These are phyloP conservation scores for Rhynchosporium graminicola DNA, from an alignment of 2,329 filamentous ascomycete genomes.

Conservation along the genomic window DNA sequence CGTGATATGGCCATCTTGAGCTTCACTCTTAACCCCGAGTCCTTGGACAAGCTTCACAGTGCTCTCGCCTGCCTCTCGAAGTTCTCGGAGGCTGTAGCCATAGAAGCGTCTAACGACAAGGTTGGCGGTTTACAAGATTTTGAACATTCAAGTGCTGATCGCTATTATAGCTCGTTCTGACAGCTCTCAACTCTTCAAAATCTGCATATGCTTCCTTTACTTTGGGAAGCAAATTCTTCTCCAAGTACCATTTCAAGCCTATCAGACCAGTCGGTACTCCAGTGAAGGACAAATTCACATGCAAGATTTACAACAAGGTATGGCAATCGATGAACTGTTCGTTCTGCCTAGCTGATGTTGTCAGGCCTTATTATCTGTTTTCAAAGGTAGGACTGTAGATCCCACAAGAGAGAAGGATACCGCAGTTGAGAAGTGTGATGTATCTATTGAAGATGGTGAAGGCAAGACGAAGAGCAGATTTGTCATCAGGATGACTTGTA, in stretches of 20 bases:
- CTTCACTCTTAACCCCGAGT: conserved; percentile 74
- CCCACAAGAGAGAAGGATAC: conserved; percentile 64
- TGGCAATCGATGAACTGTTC: neutral
- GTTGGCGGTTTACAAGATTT: conserved; percentile 23
- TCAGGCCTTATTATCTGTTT: conserved; percentile 70
- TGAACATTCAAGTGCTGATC: neutral
- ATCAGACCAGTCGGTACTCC: conserved; percentile 22
- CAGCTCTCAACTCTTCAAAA: conserved; percentile 76
- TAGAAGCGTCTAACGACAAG: conserved; percentile 52
- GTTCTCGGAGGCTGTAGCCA: conserved; percentile 76
- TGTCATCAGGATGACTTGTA: conserved; percentile 71
- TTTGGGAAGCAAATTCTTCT: conserved; percentile 69
- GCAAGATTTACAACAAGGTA: conserved; percentile 72
- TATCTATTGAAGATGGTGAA: conserved; percentile 70
- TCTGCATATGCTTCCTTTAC: conserved; percentile 76
- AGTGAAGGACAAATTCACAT: conserved; percentile 61
- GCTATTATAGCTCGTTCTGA: conserved; percentile 63
- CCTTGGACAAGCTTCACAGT: conserved; percentile 70
- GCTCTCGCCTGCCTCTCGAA: conserved; percentile 73
- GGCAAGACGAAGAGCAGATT: conserved; percentile 70
- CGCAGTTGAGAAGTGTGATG: conserved; percentile 72
- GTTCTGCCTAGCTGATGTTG: neutral
- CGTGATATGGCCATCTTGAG: conserved; percentile 60
- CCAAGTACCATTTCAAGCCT: conserved; percentile 67
- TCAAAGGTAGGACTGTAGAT: conserved; percentile 67